phyloP scores from a whole-genome alignment of 495 filamentous ascomycete species.

The Penicillium cosmopolitanum region DNA sequence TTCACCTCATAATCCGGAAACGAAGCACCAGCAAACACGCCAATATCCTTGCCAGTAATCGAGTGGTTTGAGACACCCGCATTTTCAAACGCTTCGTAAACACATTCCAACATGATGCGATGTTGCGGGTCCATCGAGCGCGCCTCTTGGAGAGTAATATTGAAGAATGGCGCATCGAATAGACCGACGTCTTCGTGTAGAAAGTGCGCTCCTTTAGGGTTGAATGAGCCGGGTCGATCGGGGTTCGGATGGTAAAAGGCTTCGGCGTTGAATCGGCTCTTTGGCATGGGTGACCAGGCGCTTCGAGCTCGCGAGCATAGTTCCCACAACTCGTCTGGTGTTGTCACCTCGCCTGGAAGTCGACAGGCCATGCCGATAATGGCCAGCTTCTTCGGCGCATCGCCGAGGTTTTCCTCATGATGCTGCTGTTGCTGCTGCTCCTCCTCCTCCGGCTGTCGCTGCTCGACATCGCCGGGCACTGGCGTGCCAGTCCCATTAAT shows the following conservation, averaged over 20 bases:
- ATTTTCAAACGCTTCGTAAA: slow-evolving; percentile 51
- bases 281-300: slow-evolving; percentile 31
- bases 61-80: slow-evolving; percentile 47
- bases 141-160: slow-evolving; percentile 47
- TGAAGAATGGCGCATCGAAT: slow-evolving; percentile 63
- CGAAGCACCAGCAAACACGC: slow-evolving; percentile 50
- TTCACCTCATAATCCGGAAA: slow-evolving; percentile 49
- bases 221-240: slow-evolving; percentile 33
- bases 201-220: slow-evolving; percentile 36
- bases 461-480: background rate
- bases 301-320: slow-evolving; percentile 38
- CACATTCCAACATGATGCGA: slow-evolving; percentile 45
- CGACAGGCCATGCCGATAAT: slow-evolving; percentile 54
- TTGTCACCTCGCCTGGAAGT: slow-evolving; percentile 54
- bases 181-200: slow-evolving; percentile 53
- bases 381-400: slow-evolving; percentile 39
- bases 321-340: slow-evolving; percentile 60
- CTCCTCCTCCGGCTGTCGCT: slow-evolving; percentile 7
- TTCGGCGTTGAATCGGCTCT: slow-evolving; percentile 48
- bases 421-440: background rate
- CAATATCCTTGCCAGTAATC: slow-evolving; percentile 48
- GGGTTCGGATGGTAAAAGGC: slow-evolving; percentile 45
- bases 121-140: slow-evolving; percentile 54
- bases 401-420: slow-evolving; percentile 6
- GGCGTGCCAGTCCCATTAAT: slow-evolving; percentile 23